A percentile compares a stretch with the other conserved stretches of the same genome.
phyloP scores from a whole-genome alignment of 108 stramenopile genomes.

The Fistulifera pelliculosa region DNA sequence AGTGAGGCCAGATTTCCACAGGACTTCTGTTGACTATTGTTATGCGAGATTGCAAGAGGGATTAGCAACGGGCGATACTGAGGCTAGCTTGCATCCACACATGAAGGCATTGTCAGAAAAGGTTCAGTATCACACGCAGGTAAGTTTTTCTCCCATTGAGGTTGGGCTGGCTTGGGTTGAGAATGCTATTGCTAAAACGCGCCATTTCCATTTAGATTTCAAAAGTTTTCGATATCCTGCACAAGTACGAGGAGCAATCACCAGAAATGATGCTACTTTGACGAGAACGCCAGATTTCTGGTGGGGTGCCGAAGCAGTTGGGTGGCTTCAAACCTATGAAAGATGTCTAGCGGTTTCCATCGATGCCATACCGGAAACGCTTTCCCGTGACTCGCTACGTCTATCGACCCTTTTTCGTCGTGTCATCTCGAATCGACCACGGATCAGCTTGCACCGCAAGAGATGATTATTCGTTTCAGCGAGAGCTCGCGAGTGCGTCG shows the following conservation, averaged over 20 bases:
- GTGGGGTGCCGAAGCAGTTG: conserved; percentile 35
- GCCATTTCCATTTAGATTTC: conserved; percentile 2
- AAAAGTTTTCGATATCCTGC: conserved; percentile 50
- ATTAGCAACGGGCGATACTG: conserved; percentile 14
- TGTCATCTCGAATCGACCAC: conserved; percentile 14
- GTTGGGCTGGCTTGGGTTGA: no score
- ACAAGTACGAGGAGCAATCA: conserved; percentile 37
- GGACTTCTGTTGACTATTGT: conserved; percentile 45
- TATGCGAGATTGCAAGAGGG: conserved; percentile 45
- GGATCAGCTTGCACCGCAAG: conserved; percentile 2
- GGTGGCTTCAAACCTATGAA: conserved; percentile 33
- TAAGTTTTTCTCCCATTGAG: conserved; percentile 3
- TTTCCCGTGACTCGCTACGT: not conserved
- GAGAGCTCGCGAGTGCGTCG: conserved; percentile 50
- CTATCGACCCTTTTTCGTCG: conserved; percentile 14
- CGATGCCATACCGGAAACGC: conserved; percentile 9
- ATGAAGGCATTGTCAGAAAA: conserved; percentile 42
- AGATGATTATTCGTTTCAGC: conserved; percentile 39
- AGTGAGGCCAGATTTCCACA: conserved; percentile 59
- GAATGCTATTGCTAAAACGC: no score
- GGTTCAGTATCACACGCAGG: conserved; percentile 46
- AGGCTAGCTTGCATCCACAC: conserved; percentile 26
- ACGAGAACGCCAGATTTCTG: not conserved
- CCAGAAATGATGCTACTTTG: not conserved
- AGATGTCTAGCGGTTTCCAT: conserved; percentile 11